These are phyloP conservation scores for Blastobotrys indianensis DNA, from an alignment of 1,139 yeast species.

Conservation along the genomic window DNA sequence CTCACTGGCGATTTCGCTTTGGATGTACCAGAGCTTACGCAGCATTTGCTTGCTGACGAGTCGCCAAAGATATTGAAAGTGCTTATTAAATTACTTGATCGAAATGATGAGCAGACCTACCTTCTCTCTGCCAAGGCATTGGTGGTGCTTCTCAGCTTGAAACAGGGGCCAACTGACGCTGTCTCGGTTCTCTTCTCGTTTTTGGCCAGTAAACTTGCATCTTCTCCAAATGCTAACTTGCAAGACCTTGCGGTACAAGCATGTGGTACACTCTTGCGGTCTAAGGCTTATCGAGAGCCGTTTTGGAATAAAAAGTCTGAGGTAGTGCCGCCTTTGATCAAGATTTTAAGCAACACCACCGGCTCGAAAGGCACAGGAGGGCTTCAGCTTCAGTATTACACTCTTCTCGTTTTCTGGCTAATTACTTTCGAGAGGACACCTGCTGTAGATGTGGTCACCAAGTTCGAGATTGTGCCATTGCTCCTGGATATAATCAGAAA, in stretches of 20 bases:
- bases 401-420: constrained; percentile 76
- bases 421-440: constrained; percentile 63
- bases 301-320: constrained; percentile 50
- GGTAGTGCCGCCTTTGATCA: constrained; percentile 52
- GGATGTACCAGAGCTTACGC: constrained; percentile 45
- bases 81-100: constrained; percentile 45
- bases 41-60: constrained; percentile 40
- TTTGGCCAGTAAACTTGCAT: constrained; percentile 41
- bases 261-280: constrained; percentile 54
- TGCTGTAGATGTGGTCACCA: constrained; percentile 45
- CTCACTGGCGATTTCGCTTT: constrained; percentile 56
- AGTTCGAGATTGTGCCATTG: constrained; percentile 44
- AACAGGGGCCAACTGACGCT: constrained; percentile 24
- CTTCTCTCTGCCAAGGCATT: constrained; percentile 33
- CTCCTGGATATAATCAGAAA: constrained; percentile 63
- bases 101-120: constrained; percentile 36
- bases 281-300: constrained; percentile 51
- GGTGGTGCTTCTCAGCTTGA: constrained; percentile 31
- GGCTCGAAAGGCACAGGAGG: constrained; percentile 37
- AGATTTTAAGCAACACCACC: constrained; percentile 43
- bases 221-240: constrained; percentile 45
- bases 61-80: constrained; percentile 55
- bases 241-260: constrained; percentile 67
- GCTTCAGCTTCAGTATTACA: constrained; percentile 79
- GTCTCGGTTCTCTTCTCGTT: constrained; percentile 42